phyloP scores from a whole-genome alignment of 1,284 basidiomycete species.

The Ceratorhiza oryzae-sativae region DNA sequence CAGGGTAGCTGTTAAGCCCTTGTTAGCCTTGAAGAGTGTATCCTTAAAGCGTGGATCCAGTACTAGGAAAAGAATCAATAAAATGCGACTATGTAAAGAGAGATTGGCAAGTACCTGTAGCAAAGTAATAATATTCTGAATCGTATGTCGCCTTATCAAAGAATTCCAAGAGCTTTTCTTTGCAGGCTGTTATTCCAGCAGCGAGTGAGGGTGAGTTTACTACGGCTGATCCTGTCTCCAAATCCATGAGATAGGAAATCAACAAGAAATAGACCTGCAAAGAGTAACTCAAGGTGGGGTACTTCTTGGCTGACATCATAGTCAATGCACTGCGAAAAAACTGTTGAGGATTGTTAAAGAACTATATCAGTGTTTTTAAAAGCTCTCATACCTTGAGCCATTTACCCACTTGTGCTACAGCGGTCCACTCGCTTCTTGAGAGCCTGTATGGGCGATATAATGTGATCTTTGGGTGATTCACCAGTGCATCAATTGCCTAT shows the following conservation, averaged over 20 bases:
- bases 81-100: background rate
- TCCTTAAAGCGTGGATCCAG: conserved; percentile 19
- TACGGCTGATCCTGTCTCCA: background rate
- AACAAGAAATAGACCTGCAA: conserved; percentile 20
- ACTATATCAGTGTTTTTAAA: background rate
- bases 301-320: conserved; percentile 22
- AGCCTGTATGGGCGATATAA: conserved; percentile 1
- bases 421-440: background rate
- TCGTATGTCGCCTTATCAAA: conserved; percentile 37
- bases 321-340: conserved; percentile 7
- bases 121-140: conserved; percentile 38
- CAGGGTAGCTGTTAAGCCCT: background rate
- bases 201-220: background rate
- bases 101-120: conserved; percentile 9
- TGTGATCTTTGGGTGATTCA: background rate
- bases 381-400: background rate
- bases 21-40: background rate
- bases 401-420: background rate
- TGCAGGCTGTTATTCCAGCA: background rate
- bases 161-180: conserved; percentile 35
- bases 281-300: conserved; percentile 36
- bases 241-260: background rate
- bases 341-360: background rate
- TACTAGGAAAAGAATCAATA: background rate
- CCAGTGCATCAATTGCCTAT: background rate